Evolutionary conservation across 345 rosid species (phyloP), one percentile per base, ranked within the genome.

Genomic region (Alliaria petiolata): DNA sequence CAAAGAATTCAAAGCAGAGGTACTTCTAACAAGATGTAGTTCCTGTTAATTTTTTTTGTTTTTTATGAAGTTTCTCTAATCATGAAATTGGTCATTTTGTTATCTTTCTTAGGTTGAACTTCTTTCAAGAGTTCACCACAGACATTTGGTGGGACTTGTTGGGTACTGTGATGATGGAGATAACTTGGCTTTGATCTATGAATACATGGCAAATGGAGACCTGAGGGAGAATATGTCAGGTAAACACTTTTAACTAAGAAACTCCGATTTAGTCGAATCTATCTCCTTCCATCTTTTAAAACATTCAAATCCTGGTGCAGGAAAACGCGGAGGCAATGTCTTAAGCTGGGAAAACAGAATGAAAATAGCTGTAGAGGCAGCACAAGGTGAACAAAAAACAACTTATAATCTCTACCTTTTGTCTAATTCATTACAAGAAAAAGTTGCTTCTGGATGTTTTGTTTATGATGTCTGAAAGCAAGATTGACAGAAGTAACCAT

Each of bases 151-250:
- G 22, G 62, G 82, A n/a, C 79, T 86, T 26, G 64, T 77, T 3
- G 93, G 93, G 0, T 88, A 84, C 4, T 84, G 91, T 52, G 62
- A 81, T 63, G 87, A 84, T 6, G 70, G 64, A 22, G 66, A 67
- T 3, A 75, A 81, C 7, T 61, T 84, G 43, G 88, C 79, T 34
- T 33, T 85, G 39, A 68, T 88, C 9, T 86, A 86, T 44, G 92
- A 84, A 72, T 83, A 80, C 33, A 85, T 89, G 92, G 81, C 78
- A 1, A 69, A 72, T 22, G 95, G 91, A 59, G 77, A 85, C 51
- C 28, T 89, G 15, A 57, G 45, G 16, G 65, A 74, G 13, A 72
- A 81, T 78, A 42, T 79, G 66, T 56, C 34, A 52, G 82, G 82
- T 79, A 59, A 19, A 40, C 25, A 22, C 25, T n/a, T 22, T 22